A percentile compares a stretch with the other conserved stretches of the same genome.
Evolutionary conservation across 495 filamentous ascomycete species (phyloP).

Genomic region (Daldinia vernicosa): DNA sequence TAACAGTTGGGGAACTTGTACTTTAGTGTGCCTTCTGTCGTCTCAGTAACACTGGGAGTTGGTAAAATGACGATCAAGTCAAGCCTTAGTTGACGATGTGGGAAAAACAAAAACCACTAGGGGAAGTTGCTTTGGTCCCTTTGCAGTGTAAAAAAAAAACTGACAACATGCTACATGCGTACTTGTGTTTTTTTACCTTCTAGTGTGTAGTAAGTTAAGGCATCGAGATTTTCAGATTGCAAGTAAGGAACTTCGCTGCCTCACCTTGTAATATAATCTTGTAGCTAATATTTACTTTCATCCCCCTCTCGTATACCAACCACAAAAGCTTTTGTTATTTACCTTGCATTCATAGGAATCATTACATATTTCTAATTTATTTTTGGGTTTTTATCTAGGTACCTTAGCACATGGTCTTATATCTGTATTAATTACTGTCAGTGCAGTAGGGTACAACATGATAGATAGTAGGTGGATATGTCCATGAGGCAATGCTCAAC

Average conservation of each 20-base stretch:
- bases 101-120: neutral
- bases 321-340: neutral
- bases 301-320: neutral
- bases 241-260: neutral
- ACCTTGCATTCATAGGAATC: neutral
- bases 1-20: neutral
- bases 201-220: neutral
- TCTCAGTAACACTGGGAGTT: neutral
- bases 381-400: neutral
- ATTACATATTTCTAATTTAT: neutral
- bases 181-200: neutral
- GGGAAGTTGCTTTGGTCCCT: neutral
- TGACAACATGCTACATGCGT: neutral
- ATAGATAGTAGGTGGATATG: neutral
- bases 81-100: neutral
- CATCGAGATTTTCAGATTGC: neutral
- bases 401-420: neutral
- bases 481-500: neutral
- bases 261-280: neutral
- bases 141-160: too few relatives aligned
- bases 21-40: neutral
- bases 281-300: neutral
- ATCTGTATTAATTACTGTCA: neutral
- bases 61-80: neutral
- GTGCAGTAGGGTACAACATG: neutral